Conservation (phyloP, 345 rosid genomes). For the Bruguiera gymnorhiza region DNA sequence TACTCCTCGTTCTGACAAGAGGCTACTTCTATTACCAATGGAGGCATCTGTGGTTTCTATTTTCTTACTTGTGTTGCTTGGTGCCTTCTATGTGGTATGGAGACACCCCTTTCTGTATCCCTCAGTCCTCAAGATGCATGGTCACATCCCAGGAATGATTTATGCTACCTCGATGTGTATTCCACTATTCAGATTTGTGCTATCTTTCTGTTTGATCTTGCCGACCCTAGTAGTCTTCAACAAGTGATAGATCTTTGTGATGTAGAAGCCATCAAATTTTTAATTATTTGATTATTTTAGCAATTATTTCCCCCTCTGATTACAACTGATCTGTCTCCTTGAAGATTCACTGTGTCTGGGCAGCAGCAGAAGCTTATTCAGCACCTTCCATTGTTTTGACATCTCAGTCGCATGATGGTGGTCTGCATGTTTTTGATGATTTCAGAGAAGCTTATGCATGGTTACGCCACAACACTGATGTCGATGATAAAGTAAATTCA, state of each 20-base stretch:
- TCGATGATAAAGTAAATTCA: constrained; percentile 85
- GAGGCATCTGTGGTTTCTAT: constrained; percentile 77
- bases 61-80: constrained; percentile 78
- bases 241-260: neutral
- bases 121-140: neutral
- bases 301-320: constrained; percentile 1
- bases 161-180: neutral
- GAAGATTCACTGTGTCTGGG: constrained; percentile 99
- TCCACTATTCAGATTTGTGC: too few relatives aligned
- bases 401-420: constrained; percentile 66
- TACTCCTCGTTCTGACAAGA: constrained; percentile 50
- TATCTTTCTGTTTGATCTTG: neutral
- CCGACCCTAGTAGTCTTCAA: neutral
- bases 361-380: constrained; percentile 99
- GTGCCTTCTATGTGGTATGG: constrained; percentile 96
- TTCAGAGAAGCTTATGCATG: constrained; percentile 98
- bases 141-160: neutral
- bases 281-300: neutral
- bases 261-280: neutral
- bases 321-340: neutral
- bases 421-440: constrained; percentile 91
- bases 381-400: constrained; percentile 98
- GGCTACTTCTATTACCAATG: constrained; percentile 80
- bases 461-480: constrained; percentile 96
- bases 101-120: constrained; percentile 8